Evolutionary conservation across 306 rosid genomes (phyloP).

Genomic region (Vigna trinervia): DNA sequence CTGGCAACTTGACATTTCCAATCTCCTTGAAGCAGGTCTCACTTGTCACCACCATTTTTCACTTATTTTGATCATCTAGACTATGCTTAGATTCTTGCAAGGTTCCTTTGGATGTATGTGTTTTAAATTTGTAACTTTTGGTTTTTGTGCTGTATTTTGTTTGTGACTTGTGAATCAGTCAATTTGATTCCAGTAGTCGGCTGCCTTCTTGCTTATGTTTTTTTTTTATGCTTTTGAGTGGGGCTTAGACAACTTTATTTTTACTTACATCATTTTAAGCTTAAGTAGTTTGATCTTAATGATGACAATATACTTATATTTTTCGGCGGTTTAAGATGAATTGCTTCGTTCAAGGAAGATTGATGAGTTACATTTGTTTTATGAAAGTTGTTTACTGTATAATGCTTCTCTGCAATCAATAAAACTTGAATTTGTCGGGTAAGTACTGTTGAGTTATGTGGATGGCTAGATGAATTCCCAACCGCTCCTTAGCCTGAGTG

Average conservation of each 20-base stretch:
- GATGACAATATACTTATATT: slow-evolving; percentile 4
- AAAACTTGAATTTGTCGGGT: slow-evolving; percentile 33
- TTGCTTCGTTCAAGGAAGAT: slow-evolving; percentile 15
- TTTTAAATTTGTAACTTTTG: neutral
- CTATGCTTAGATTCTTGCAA: slow-evolving; percentile 1
- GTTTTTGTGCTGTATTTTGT: neutral
- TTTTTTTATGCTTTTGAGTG: slow-evolving; percentile 1
- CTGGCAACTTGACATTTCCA: slow-evolving; percentile 88
- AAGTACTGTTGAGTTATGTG: slow-evolving; percentile 8
- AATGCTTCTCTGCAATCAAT: slow-evolving; percentile 24
- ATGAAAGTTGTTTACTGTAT: slow-evolving; percentile 11
- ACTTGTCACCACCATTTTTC: neutral
- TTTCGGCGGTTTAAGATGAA: neutral
- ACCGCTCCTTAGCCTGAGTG: neutral
- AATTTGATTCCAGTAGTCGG: neutral
- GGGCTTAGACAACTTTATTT: slow-evolving; percentile 9
- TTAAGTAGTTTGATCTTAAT: slow-evolving; percentile 26
- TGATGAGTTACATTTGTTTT: slow-evolving; percentile 24
- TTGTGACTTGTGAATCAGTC: slow-evolving; percentile 1
- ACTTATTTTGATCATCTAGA: neutral
- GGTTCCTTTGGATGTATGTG: neutral
- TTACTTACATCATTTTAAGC: slow-evolving; percentile 33
- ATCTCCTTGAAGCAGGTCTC: slow-evolving; percentile 89
- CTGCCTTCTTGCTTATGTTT: slow-evolving; percentile 23
- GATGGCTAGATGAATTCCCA: neutral